A percentile compares a stretch with the other conserved stretches of the same genome.
Evolutionary conservation across 495 filamentous ascomycete species (phyloP).

Genomic region (Neurospora tetraspora): DNA sequence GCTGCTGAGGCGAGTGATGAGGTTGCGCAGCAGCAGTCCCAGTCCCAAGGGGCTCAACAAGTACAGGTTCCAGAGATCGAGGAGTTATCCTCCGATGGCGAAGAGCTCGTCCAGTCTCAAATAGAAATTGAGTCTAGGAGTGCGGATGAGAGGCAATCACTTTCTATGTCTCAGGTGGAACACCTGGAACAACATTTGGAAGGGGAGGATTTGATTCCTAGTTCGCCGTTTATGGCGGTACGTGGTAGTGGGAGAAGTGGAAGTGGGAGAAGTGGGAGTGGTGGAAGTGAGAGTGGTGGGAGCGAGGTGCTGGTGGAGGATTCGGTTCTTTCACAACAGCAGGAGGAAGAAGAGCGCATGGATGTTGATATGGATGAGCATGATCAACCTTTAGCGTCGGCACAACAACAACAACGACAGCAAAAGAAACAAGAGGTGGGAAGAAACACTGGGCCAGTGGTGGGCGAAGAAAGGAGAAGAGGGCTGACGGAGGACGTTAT

Average conservation of each 20-base stretch:
- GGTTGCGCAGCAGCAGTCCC: background rate
- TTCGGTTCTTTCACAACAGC: background rate
- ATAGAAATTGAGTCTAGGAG: background rate
- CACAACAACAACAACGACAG: background rate
- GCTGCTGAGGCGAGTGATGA: background rate
- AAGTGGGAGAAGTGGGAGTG: background rate
- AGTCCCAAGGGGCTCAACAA: background rate
- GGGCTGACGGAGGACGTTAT: background rate
- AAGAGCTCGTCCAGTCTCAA: background rate
- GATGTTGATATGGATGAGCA: constrained; percentile 1
- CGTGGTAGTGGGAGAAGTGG: background rate
- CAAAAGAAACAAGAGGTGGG: background rate
- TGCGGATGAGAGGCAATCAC: background rate
- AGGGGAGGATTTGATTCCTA: background rate
- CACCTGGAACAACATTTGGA: background rate
- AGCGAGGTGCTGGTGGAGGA: background rate
- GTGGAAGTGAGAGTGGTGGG: too few species aligned
- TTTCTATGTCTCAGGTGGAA: background rate
- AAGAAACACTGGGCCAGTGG: too few species aligned
- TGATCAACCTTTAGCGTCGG: background rate
- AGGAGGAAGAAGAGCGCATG: constrained; percentile 3
- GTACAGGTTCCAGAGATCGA: background rate
- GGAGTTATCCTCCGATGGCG: background rate
- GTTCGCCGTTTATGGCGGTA: background rate
- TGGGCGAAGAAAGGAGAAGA: background rate